Percentiles rank a stretch among this genome's conserved stretches.
Evolutionary conservation across 2,329 filamentous ascomycete species (phyloP).

Genomic region (Neofusicoccum laricinum): DNA sequence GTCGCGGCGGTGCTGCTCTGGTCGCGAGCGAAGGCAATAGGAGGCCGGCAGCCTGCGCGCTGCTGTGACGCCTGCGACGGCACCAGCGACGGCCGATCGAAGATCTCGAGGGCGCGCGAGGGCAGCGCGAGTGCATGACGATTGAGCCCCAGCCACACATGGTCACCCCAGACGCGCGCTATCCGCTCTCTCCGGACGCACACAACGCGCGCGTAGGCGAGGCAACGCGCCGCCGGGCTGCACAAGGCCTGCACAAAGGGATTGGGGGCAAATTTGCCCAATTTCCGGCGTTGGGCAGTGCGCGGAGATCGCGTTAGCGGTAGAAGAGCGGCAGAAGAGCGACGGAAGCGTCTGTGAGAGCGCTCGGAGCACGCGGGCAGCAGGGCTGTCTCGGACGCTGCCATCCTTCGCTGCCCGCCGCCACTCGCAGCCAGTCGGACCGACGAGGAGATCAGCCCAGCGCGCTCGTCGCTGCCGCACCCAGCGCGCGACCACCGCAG

Average conservation of each 20-base stretch:
- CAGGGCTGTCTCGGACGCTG: slow-evolving; percentile 17
- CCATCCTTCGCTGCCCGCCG: neutral
- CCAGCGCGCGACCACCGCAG: neutral
- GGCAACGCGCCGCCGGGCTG: slow-evolving; percentile 20
- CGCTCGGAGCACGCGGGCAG: slow-evolving; percentile 17
- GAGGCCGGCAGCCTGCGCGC: neutral
- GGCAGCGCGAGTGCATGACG: slow-evolving; percentile 1
- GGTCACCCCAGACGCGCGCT: slow-evolving; percentile 9
- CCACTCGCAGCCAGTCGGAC: slow-evolving; percentile 10
- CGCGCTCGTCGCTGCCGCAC: neutral
- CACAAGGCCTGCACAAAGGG: slow-evolving; percentile 20
- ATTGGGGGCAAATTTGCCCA: slow-evolving; percentile 8
- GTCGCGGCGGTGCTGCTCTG: neutral
- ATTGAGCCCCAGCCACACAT: slow-evolving; percentile 13
- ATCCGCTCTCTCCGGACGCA: neutral
- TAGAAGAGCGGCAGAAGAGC: slow-evolving; percentile 41
- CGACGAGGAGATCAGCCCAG: slow-evolving; percentile 11
- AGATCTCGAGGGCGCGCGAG: neutral
- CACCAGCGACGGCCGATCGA: slow-evolving; percentile 1
- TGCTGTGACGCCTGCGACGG: neutral
- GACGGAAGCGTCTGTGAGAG: slow-evolving; percentile 31
- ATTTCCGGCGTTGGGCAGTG: slow-evolving; percentile 22
- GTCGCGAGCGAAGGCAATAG: neutral
- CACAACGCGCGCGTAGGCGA: neutral
- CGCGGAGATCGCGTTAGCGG: slow-evolving; percentile 23